Percentiles rank a stretch among this genome's conserved stretches.
phyloP scores from a whole-genome alignment of 192 early-diverging fungal species.

The Coemansia sp. region DNA sequence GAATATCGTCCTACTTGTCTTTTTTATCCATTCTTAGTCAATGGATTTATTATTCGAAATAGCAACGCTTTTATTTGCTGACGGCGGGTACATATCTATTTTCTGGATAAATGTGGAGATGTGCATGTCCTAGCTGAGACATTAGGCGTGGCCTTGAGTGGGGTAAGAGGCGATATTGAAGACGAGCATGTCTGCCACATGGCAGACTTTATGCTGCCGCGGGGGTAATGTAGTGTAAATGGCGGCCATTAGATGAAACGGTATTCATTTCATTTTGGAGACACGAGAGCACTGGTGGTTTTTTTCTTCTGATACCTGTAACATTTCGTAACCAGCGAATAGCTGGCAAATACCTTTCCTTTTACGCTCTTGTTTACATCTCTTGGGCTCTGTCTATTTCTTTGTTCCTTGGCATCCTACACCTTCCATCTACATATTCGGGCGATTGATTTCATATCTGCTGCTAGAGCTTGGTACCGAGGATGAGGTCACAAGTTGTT shows the following conservation, averaged over 20 bases:
- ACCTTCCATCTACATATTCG: neutral
- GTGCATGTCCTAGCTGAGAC: neutral
- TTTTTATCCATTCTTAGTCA: neutral
- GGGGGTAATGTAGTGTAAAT: neutral
- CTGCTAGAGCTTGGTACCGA: neutral
- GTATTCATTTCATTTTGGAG: constrained; percentile 1
- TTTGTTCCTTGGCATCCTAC: neutral
- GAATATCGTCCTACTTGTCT: constrained; percentile 53
- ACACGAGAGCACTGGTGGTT: neutral
- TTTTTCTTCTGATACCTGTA: neutral
- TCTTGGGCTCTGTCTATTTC: neutral
- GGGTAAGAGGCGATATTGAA: neutral
- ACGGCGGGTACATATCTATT: constrained; percentile 3
- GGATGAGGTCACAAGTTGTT: constrained; percentile 23
- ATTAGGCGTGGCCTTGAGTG: neutral
- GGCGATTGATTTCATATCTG: neutral
- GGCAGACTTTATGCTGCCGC: neutral
- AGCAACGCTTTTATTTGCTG: constrained; percentile 8
- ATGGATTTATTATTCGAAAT: neutral
- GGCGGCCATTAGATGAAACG: neutral
- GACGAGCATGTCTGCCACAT: neutral
- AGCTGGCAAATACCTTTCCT: neutral
- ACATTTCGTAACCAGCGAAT: neutral
- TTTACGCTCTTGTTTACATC: neutral
- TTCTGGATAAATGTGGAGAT: neutral